These are phyloP conservation scores for Pestalotiopsis sp. DNA, from an alignment of 2,329 filamentous ascomycete species.

Conservation along the genomic window DNA sequence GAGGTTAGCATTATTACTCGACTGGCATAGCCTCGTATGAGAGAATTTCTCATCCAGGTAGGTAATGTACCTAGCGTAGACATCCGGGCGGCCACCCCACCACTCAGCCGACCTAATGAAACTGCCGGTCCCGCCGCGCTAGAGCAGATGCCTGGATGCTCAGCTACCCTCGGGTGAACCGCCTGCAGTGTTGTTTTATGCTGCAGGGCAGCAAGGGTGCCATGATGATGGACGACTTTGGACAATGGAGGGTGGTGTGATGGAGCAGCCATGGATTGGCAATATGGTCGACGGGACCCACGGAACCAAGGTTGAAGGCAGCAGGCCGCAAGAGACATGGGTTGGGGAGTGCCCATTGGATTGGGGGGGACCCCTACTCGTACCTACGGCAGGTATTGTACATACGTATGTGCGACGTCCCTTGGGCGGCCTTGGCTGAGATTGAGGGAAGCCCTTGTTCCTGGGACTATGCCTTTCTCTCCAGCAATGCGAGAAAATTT, in stretches of 20 bases:
- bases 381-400: not conserved
- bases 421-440: not conserved
- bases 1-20: not conserved
- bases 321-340: not conserved
- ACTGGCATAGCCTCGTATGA: not conserved
- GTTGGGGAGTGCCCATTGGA: not conserved
- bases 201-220: not conserved
- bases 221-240: not conserved
- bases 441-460: not conserved
- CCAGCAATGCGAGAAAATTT: not conserved
- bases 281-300: not conserved
- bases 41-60: not conserved
- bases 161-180: not conserved
- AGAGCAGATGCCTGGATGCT: not conserved
- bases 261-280: not conserved
- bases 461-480: not conserved
- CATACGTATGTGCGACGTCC: not conserved
- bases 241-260: not conserved
- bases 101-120: not conserved
- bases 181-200: not conserved
- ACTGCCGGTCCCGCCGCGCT: not conserved
- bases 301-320: not conserved
- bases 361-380: not conserved
- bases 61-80: not conserved
- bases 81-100: not conserved